phyloP scores from a whole-genome alignment of 148 eudicot genomes.

The Hydrangea macrophylla region DNA sequence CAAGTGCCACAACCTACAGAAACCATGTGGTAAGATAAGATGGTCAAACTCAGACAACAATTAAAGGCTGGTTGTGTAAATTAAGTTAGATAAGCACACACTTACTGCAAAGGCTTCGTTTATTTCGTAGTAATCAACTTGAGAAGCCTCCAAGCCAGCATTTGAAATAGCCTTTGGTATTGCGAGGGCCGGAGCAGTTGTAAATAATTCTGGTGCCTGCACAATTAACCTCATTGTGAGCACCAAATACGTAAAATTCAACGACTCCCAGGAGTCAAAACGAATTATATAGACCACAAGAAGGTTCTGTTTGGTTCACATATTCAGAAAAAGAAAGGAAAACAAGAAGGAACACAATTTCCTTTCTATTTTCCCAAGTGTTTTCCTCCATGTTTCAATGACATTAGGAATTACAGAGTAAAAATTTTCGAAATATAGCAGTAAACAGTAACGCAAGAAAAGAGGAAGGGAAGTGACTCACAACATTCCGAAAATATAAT shows the following conservation, averaged over 20 bases:
- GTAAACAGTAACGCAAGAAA: no score
- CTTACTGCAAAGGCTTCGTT: constrained; percentile 79
- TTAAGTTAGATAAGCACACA: not conserved
- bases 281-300: not conserved
- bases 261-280: constrained; percentile 1
- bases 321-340: no score
- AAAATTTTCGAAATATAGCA: no score
- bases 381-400: no score
- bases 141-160: constrained; percentile 80
- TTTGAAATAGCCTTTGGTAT: constrained; percentile 92
- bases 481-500: no score
- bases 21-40: not conserved
- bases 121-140: constrained; percentile 89
- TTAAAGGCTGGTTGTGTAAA: not conserved
- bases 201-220: constrained; percentile 89
- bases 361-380: no score
- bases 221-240: constrained; percentile 6
- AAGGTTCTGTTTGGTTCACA: not conserved
- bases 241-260: constrained; percentile 4
- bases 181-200: constrained; percentile 91
- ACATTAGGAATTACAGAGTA: no score
- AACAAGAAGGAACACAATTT: no score
- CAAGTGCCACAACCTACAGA: constrained; percentile 73
- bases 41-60: not conserved
- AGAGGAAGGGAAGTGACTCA: no score